A percentile compares a stretch with the other conserved stretches of the same genome.
Conservation (phyloP, 2,329 filamentous ascomycete genomes). For the Penicillium fuscoglaucum region DNA sequence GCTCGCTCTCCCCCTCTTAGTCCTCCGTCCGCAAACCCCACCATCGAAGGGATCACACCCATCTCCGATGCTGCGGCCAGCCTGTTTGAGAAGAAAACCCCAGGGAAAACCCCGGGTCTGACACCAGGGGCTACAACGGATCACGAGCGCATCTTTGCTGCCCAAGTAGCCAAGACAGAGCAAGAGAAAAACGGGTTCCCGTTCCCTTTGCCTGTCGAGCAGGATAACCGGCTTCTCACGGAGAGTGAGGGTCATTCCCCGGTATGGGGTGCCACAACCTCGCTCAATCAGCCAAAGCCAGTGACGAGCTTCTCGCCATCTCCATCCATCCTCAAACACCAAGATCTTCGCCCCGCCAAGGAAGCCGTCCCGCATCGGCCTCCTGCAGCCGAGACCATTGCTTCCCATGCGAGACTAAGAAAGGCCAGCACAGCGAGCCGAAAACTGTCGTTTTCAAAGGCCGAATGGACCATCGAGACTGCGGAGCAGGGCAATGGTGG, state of each 20-base stretch:
- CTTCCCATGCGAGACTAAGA: conserved; percentile 14
- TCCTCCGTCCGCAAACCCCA: conserved; percentile 27
- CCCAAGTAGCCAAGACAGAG: conserved; percentile 26
- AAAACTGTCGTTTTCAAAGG: conserved; percentile 68
- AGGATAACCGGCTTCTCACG: conserved; percentile 55
- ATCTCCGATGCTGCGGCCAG: conserved; percentile 31
- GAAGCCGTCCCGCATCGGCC: conserved; percentile 24
- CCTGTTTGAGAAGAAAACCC: conserved; percentile 36
- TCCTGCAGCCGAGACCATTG: conserved; percentile 10
- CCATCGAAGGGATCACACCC: conserved; percentile 30
- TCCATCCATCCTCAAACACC: conserved; percentile 71
- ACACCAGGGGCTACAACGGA: conserved; percentile 46
- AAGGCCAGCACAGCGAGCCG: conserved; percentile 54
- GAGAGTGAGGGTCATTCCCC: conserved; percentile 74
- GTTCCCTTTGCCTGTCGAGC: conserved; percentile 33
- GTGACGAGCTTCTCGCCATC: conserved; percentile 72
- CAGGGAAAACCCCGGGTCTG: conserved; percentile 26
- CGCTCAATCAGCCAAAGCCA: conserved; percentile 75
- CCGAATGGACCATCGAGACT: conserved; percentile 78
- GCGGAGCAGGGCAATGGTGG: conserved; percentile 92
- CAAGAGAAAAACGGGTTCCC: conserved; percentile 30
- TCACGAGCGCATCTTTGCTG: conserved; percentile 44
- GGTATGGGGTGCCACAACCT: conserved; percentile 67
- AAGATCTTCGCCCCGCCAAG: conserved; percentile 41
- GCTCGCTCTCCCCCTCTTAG: conserved; percentile 46